phyloP scores from a whole-genome alignment of 2,329 filamentous ascomycete species.

The Hansfordia pulvinata region DNA sequence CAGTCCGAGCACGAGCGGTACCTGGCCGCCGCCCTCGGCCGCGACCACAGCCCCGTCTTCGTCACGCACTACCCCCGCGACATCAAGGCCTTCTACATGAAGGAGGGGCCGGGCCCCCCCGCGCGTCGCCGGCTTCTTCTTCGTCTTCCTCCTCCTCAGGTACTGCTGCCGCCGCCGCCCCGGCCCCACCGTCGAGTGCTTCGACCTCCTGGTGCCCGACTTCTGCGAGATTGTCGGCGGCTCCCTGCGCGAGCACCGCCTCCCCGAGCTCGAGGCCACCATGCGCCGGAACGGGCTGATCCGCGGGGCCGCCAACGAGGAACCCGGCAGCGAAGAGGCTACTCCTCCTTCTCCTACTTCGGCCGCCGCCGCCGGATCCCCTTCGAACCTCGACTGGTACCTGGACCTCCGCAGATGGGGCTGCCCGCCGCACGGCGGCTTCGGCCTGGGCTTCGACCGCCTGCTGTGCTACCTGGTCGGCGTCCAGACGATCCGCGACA shows the following conservation, averaged over 20 bases:
- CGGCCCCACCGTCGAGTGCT: constrained; percentile 63
- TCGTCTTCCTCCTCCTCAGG: not conserved
- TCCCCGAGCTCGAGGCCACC: constrained; percentile 50
- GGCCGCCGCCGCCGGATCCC: constrained; percentile 12
- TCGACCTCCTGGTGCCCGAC: constrained; percentile 77
- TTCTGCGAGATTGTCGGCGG: constrained; percentile 80
- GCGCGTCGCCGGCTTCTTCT: not conserved
- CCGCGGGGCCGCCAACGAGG: constrained; percentile 13
- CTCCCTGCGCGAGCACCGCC: constrained; percentile 75
- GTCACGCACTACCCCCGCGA: constrained; percentile 83
- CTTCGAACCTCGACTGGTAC: constrained; percentile 61
- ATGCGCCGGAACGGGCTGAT: constrained; percentile 59
- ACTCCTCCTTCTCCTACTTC: no score
- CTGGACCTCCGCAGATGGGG: constrained; percentile 79
- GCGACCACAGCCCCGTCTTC: constrained; percentile 57
- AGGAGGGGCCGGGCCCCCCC: constrained; percentile 7
- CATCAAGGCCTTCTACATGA: constrained; percentile 90
- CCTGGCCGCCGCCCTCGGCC: constrained; percentile 48
- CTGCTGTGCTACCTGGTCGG: constrained; percentile 74
- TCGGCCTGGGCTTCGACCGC: constrained; percentile 81
- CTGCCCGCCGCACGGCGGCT: constrained; percentile 83
- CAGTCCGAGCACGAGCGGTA: constrained; percentile 90
- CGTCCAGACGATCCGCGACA: constrained; percentile 69
- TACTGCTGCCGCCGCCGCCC: constrained; percentile 1
- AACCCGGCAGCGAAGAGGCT: constrained; percentile 7